Base-by-base conservation (phyloP, 352 stramenopile species). In the Albugo candida region DNA sequence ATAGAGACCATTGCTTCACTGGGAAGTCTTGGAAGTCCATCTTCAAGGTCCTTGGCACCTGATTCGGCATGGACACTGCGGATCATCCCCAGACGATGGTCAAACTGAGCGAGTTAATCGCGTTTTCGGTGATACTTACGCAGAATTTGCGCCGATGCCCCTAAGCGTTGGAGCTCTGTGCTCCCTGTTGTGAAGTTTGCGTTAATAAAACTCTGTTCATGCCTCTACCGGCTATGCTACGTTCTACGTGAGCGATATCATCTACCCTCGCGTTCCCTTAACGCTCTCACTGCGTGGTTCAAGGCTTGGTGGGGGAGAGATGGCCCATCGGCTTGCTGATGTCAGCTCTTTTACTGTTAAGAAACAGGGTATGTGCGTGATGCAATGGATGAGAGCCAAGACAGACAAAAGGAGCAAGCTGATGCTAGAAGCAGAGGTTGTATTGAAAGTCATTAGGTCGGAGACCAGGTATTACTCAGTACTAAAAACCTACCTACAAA, bases 341-440 rank as follows among this genome's bases (percentile, higher is more conserved):
- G 16, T 45, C 10, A 45, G 16, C 10, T 11, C 38, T 36, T 3
- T 10, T 5, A 4, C 38, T 13, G 11, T 53, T 11, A 27, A 18
- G 20, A 53, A 49, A 34, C 40, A 54, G 40, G 13, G 53, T 0
- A 35, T 48, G n/a, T 19, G 42, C 48, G 45, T 48, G 47, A 8
- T 52, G 53, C 16, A 56, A 51, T 46, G 50, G 56, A 48, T 36
- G 55, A 41, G 48, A 42, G 46, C 14, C 14, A 16, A 52, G 54
- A n/a, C n/a, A n/a, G n/a, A n/a, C n/a, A n/a, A n/a, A n/a, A n/a
- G n/a, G n/a, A n/a, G n/a, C n/a, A n/a, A n/a, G n/a, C n/a, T n/a
- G n/a, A n/a, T n/a, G n/a, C n/a, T n/a, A n/a, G n/a, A n/a, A n/a
- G n/a, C n/a, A n/a, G n/a, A n/a, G n/a, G n/a, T n/a, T n/a, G n/a